These are phyloP conservation scores for Onygenales sp. DNA, from an alignment of 2,329 filamentous ascomycete genomes.

Conservation along the genomic window DNA sequence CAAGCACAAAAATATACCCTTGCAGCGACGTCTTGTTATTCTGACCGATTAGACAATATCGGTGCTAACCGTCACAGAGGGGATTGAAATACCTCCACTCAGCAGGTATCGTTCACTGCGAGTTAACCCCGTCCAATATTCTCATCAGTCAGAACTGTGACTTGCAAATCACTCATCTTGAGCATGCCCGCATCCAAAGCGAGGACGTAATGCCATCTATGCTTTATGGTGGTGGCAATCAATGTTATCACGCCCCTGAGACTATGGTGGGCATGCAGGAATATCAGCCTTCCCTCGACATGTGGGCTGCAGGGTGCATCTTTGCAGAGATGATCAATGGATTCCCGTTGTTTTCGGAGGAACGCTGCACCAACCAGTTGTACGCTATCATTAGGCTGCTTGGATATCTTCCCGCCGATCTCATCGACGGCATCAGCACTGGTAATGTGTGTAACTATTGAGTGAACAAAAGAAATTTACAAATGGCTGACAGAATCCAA, in stretches of 20 bases:
- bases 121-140: neutral
- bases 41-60: neutral
- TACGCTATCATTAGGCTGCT: neutral
- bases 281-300: neutral
- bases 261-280: neutral
- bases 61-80: neutral
- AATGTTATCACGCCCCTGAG: neutral
- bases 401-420: neutral
- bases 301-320: neutral
- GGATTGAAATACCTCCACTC: neutral
- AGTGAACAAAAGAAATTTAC: no score
- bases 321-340: neutral
- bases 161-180: neutral
- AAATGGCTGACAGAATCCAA: no score
- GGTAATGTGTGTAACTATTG: neutral
- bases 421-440: neutral
- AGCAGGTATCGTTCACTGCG: neutral
- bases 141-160: neutral
- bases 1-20: no score
- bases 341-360: neutral
- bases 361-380: neutral
- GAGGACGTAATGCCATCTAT: neutral
- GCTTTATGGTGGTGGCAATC: neutral
- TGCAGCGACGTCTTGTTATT: neutral
- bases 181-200: neutral